Percentiles rank a stretch among this genome's conserved stretches.
Evolutionary conservation across 2,329 filamentous ascomycete genomes (phyloP).

Genomic region (Phaeosphaeriaceae sp.): DNA sequence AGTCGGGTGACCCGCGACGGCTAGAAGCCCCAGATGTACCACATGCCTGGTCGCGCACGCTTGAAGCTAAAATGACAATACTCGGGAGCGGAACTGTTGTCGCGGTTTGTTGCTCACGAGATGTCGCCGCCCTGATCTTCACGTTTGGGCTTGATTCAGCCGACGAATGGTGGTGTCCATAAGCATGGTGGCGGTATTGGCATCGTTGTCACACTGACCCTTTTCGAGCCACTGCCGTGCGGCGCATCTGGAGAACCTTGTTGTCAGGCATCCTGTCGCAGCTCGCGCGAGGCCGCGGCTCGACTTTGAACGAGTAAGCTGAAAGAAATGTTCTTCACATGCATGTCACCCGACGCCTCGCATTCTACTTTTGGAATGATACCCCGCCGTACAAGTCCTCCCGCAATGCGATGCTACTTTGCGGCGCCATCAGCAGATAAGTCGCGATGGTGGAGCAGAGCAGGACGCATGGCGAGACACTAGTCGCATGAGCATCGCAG

Average conservation of each 20-base stretch:
- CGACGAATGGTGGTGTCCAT: constrained; percentile 27
- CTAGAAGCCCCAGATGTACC: constrained; percentile 20
- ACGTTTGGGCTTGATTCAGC: constrained; percentile 18
- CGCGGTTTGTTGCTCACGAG: neutral
- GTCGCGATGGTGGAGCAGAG: constrained; percentile 11
- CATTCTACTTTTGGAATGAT: constrained; percentile 13
- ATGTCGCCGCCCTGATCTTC: constrained; percentile 15
- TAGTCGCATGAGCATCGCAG: constrained; percentile 6
- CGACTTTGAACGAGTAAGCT: constrained; percentile 28
- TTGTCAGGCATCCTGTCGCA: constrained; percentile 16
- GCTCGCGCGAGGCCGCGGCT: constrained; percentile 8
- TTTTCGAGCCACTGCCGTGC: constrained; percentile 39
- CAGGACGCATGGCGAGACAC: constrained; percentile 17
- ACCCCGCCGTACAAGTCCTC: constrained; percentile 15
- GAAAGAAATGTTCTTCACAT: constrained; percentile 25
- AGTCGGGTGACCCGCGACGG: constrained; percentile 9
- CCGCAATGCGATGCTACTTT: constrained; percentile 22
- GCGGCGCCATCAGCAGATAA: constrained; percentile 23
- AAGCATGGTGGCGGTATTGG: constrained; percentile 37
- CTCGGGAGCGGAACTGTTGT: neutral
- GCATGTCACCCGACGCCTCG: constrained; percentile 21
- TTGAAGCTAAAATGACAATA: constrained; percentile 10
- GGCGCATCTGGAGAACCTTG: constrained; percentile 43
- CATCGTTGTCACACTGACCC: constrained; percentile 26
- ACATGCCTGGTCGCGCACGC: constrained; percentile 27